Base-by-base conservation (phyloP, 352 stramenopile species). In the Sclerospora graminicola region DNA sequence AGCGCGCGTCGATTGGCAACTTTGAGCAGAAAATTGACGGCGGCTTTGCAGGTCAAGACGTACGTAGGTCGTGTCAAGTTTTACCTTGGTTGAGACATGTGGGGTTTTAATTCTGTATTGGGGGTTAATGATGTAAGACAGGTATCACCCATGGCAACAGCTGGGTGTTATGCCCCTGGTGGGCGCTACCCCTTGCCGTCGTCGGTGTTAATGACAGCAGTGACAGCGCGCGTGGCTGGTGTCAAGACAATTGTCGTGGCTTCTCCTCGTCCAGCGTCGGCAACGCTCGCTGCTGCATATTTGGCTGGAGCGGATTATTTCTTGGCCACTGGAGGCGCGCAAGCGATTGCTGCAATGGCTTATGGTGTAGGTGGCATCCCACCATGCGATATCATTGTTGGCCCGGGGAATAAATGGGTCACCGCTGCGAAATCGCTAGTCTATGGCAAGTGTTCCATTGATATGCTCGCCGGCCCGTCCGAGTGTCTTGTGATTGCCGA, bases 331-430 rank as follows among this genome's bases (percentile, higher is more conserved):
- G 84, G 81, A 4, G 82, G 82, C 6, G 83, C 82, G 0, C 79
- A 89, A 52, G 39, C 95, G 15, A 97, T 99, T 45, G 95, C 82
- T 8, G 82, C 89, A 3, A 94, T 99, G 89, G 96, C 96, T 0
- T 98, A 97, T 61, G 96, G 96, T 20, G 66, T 98, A 5, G 77
- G 74, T 16, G 63, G 73, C 15, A 63, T 99, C 5, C 89, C 94
- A 0, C 24, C 76, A 7, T 98, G 93, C 60, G 95, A 99, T 71
- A 96, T 98, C 49, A 98, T 99, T 58, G 95, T 98, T 19, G 96
- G 96, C 24, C 96, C 96, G 1, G 96, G 96, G 20, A 99, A 99
- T 79, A 97, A 98, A 66, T 99, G 95, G 94, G 96, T 99, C n/a
- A 99, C 95, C 8, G 95, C 95, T 1, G 96, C 96, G 43, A 99